Conservation (phyloP, 768 basidiomycete species). For the Mrakia frigida region DNA sequence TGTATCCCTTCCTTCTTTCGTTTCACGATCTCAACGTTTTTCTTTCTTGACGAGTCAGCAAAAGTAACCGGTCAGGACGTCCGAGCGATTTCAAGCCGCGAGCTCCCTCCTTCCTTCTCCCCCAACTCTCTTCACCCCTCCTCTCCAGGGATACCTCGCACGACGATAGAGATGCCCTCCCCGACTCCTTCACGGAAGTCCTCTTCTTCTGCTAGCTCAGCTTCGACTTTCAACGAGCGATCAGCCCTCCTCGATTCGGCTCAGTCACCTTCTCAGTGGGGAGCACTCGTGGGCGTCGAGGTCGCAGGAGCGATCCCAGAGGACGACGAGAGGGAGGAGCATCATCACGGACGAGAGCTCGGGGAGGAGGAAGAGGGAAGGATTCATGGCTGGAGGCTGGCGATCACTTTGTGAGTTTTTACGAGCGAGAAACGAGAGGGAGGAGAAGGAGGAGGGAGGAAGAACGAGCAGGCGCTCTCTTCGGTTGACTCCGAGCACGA, state of each 20-base stretch:
- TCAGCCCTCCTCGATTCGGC: constrained; percentile 6
- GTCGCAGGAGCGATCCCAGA: background rate
- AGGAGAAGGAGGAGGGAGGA: background rate
- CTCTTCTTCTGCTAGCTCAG: background rate
- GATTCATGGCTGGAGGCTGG: constrained; percentile 8
- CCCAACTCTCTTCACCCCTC: background rate
- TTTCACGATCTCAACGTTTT: background rate
- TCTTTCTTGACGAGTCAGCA: background rate
- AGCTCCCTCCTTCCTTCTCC: background rate
- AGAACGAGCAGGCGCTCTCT: background rate
- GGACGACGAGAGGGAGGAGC: background rate
- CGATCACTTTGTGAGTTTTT: background rate
- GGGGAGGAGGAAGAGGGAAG: background rate
- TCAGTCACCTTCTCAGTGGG: background rate
- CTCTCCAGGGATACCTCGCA: too few species aligned
- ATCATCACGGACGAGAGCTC: background rate
- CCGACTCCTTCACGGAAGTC: background rate
- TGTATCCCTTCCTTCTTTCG: background rate
- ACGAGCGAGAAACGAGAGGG: background rate
- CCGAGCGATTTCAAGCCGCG: background rate
- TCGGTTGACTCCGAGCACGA: background rate
- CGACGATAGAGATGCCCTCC: background rate
- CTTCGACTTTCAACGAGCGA: background rate
- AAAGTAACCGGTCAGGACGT: too few species aligned
- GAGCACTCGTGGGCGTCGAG: background rate